Base-by-base conservation (phyloP, 169 alveolate species). In the Cryptosporidium ryanae region DNA sequence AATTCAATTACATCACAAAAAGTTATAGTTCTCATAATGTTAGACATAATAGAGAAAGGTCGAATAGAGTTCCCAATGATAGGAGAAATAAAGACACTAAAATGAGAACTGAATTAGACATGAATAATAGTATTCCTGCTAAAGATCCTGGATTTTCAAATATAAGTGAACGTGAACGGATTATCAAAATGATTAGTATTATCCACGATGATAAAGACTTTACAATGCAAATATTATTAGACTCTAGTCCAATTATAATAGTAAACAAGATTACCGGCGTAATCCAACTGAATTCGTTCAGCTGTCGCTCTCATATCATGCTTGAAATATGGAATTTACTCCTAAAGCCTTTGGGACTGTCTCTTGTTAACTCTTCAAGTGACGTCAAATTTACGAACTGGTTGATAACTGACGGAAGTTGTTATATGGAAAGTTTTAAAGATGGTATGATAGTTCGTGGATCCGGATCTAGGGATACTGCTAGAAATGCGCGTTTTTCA, bases 391-490 rank as follows among this genome's bases (percentile, higher is more conserved):
- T 46, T 46, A 61, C 65, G 65, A 76, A 55, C 64, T 76, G 87
- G 87, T 76, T 70, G 25, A 55, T 76, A 18, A 76, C 87, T 18
- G 87, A 76, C 38, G 87, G 87, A 3, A 59, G 87, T 59, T 76
- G 87, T 27, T 76, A 76, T 46, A 43, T 76, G 76, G 87, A 76
- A 23, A 76, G 54, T 38, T 76, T 76, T n/a, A 76, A 44, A 44
- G 87, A 76, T 59, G 87, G 87, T 7, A 76, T 76, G 87, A 76
- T 76, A 18, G 87, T 76, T n/a, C 68, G 87, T 18, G 87, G 87
- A 44, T 76, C 87, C 21, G 87, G 87, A 64, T 76, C 87, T 46
- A 76, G 87, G 48, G 87, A 76, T 59, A 76, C 71, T 31, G 68
- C 87, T 21, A 76, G 87, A 31, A 61, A 61, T 76, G 87, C 71